Base-by-base conservation (phyloP, 805 yeast genomes). In the Monosporozyma yasuniensis region DNA sequence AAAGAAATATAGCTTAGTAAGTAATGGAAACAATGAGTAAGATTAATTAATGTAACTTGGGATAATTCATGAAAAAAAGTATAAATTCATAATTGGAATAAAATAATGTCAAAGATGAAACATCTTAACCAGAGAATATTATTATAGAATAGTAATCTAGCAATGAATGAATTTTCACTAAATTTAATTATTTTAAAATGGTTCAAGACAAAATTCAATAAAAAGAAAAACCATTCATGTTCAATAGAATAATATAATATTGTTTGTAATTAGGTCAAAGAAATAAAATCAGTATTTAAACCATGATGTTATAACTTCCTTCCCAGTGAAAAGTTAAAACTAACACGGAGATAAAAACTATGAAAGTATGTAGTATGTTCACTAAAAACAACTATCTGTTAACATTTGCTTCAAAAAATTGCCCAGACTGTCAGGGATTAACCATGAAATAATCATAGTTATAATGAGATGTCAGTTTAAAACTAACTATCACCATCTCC, bases 401-500 rank as follows among this genome's bases (percentile, higher is more conserved):
- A 35, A 22, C 39, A 35, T 35, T 35, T 35, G 39, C 18, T 32
- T 19, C 39, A 18, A 18, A 35, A n/a, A 16, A 18, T 18, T 35
- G 39, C 39, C 39, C 8, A 22, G 22, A 35, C 22, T 35, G 39
- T 18, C 46, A 43, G 46, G 46, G 32, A 43, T 43, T 43, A 43
- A 28, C 46, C 35, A 43, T 43, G 19, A 27, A 35, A 35, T 18
- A 28, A 43, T 25, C 23, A 25, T 25, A 27, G 11, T 5, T 12
- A 43, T 43, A 30, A 5, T 43, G 37, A 27, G 23, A 14, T 28
- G 14, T 18, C 39, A 35, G 39, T 35, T 35, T 18, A 35, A 7
- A 19, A 35, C 18, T 9, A 35, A 35, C 39, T 18, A 35, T 43
- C 19, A n/a, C 6, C 4, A 43, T 9, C 23, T 28, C 32, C 37